Base-by-base conservation (phyloP, 768 basidiomycete species). In the Rhodotorula toruloides region DNA sequence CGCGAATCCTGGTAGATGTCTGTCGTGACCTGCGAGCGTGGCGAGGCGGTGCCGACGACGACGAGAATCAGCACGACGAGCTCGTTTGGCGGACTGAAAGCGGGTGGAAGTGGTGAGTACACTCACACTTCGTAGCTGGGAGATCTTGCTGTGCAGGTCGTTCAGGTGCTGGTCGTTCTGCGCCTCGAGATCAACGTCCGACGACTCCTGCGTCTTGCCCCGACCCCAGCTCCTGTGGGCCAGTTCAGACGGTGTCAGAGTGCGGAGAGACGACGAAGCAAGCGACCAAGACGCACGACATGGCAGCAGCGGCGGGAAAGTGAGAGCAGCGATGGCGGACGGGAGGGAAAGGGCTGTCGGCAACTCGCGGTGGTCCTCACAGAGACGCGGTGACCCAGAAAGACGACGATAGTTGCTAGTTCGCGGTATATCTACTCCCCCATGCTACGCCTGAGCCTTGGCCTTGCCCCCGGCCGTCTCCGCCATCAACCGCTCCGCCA, bases 91-190 rank as follows among this genome's bases (percentile, higher is more conserved):
- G 3, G 25, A 29, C 25, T 36, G 42, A 8, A 21, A 25, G 16
- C 16, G 14, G 22, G 19, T 19, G 21, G 34, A 42, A 11, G 31
- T 1, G 43, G 48, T 10, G n/a, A 25, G 22, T 1, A 17, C 4
- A 63, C 76, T 32, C 34, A 76, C 76, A 11, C 73, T 73, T 21
- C 74, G 68, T 7, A 76, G 55, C 3, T 65, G 42, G n/a, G 68
- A 44, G 44, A 76, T 73, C 68, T 75, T 76, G 55, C 61, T 46
- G 37, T 73, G 72, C 17, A 76, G 64, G 34, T 72, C 70, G 46
- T 73, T 58, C 31, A 76, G 62, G 53, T 73, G 71, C 36, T 72
- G 64, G 49, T 76, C 76, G 65, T 76, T 76, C 58, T 73, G 72
- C 48, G 61, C 31, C 54, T 76, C 76, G 47, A 74, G 55, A 40